phyloP scores from a whole-genome alignment of 306 rosid genomes.

The Fragaria nilgerrensis region DNA sequence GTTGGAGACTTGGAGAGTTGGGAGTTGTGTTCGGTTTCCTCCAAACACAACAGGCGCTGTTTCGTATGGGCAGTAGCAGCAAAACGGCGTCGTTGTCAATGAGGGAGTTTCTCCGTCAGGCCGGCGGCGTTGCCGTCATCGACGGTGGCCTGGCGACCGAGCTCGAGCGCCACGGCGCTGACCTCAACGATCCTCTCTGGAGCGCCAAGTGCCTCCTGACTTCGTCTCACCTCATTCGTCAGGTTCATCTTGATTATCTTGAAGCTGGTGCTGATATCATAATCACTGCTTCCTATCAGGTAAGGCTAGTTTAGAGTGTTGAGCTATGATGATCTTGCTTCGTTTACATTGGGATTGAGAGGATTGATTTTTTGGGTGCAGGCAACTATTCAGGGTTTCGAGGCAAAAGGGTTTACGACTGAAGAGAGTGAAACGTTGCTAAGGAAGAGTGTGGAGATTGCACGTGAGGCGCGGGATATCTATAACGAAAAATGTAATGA shows the following conservation, averaged over 20 bases:
- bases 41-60: not conserved
- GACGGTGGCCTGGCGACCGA: conserved; percentile 97
- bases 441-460: conserved; percentile 77
- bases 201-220: conserved; percentile 87
- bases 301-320: conserved; percentile 5
- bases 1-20: too few species aligned
- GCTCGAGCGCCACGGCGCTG: conserved; percentile 87
- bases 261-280: conserved; percentile 90
- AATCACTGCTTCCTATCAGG: conserved; percentile 92
- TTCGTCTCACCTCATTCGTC: conserved; percentile 76
- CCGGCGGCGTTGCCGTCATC: conserved; percentile 64
- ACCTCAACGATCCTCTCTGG: conserved; percentile 93
- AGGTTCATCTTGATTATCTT: conserved; percentile 95
- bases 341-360: not conserved
- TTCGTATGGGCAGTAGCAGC: not conserved
- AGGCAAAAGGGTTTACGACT: conserved; percentile 63
- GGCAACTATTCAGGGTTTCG: conserved; percentile 93
- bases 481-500: conserved; percentile 52
- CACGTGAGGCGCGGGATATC: conserved; percentile 66
- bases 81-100: conserved; percentile 37
- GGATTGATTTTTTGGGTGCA: conserved; percentile 18
- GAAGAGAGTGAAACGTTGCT: conserved; percentile 66
- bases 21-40: not conserved
- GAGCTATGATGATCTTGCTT: not conserved
- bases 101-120: conserved; percentile 49